A percentile compares a stretch with the other conserved stretches of the same genome.
phyloP scores from a whole-genome alignment of 148 eudicot genomes.

The Vaccinium macrocarpon region DNA sequence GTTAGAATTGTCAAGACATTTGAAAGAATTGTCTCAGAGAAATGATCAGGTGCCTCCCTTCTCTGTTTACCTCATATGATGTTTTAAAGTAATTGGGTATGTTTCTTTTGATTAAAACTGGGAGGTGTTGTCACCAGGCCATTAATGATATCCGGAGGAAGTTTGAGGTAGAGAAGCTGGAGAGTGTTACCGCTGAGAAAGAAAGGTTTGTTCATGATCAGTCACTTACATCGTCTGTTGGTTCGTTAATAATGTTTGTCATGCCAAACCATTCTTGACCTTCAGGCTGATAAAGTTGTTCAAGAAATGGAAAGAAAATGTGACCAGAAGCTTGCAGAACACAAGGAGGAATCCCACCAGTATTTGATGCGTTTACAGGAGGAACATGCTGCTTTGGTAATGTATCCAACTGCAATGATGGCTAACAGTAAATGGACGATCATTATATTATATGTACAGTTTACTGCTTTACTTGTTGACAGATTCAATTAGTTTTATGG shows the following conservation, averaged over 20 bases:
- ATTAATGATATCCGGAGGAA: slow-evolving; percentile 86
- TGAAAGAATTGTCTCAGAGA: slow-evolving; percentile 90
- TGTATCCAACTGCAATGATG: slow-evolving; percentile 20
- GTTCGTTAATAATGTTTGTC: slow-evolving; percentile 13
- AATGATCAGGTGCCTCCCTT: slow-evolving; percentile 72
- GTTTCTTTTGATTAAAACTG: slow-evolving; percentile 16
- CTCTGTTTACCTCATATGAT: not conserved
- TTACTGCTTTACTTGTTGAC: not conserved
- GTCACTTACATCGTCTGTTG: not conserved
- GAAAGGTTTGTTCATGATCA: slow-evolving; percentile 57
- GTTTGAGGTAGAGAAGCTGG: slow-evolving; percentile 87
- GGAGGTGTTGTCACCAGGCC: slow-evolving; percentile 53
- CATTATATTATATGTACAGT: not conserved
- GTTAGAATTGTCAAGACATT: slow-evolving; percentile 78
- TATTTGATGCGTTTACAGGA: slow-evolving; percentile 55
- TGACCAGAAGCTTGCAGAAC: slow-evolving; percentile 59
- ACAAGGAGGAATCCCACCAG: slow-evolving; percentile 67
- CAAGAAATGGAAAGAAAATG: slow-evolving; percentile 60
- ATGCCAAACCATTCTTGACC: slow-evolving; percentile 15
- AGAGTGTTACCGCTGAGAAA: slow-evolving; percentile 66
- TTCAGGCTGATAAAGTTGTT: slow-evolving; percentile 71
- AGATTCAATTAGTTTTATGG: not conserved
- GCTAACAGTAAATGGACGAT: not conserved
- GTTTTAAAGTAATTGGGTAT: not conserved
- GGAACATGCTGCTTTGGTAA: slow-evolving; percentile 78